Evolutionary conservation across 2,329 filamentous ascomycete species (phyloP).

Genomic region (Botryosphaeria dothidea): DNA sequence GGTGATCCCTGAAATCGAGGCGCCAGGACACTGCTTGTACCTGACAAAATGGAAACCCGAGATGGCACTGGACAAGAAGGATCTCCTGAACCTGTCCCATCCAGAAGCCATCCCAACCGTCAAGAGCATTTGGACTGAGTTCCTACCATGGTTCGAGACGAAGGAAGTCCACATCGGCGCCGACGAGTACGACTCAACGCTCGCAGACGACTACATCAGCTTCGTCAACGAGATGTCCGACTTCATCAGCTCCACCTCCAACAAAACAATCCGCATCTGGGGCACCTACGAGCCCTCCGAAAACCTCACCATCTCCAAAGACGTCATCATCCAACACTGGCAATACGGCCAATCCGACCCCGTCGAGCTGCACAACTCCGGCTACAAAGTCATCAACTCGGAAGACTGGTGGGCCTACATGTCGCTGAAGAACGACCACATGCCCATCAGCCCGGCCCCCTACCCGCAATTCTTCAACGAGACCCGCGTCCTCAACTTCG

Average conservation of each 20-base stretch:
- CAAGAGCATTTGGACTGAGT: slow-evolving; percentile 39
- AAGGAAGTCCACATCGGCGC: slow-evolving; percentile 41
- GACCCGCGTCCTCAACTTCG: slow-evolving; percentile 48
- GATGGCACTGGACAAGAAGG: slow-evolving; percentile 37
- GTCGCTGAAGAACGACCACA: slow-evolving; percentile 56
- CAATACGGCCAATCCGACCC: slow-evolving; percentile 52
- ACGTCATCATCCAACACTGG: slow-evolving; percentile 51
- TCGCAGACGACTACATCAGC: slow-evolving; percentile 39
- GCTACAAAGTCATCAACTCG: slow-evolving; percentile 48
- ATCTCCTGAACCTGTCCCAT: slow-evolving; percentile 37
- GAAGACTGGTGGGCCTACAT: slow-evolving; percentile 58
- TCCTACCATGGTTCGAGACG: slow-evolving; percentile 40
- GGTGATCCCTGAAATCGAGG: slow-evolving; percentile 39
- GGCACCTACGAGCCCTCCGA: slow-evolving; percentile 48
- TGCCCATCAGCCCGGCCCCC: slow-evolving; percentile 47
- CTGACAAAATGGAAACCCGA: slow-evolving; percentile 43
- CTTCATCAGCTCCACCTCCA: slow-evolving; percentile 34
- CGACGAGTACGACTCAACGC: slow-evolving; percentile 37
- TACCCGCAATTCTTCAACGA: slow-evolving; percentile 52
- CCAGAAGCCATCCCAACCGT: slow-evolving; percentile 38
- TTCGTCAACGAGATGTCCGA: slow-evolving; percentile 40
- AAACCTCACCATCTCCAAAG: slow-evolving; percentile 40
- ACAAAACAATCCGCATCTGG: slow-evolving; percentile 38
- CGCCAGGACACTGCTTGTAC: slow-evolving; percentile 37
- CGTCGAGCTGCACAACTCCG: slow-evolving; percentile 37